These are phyloP conservation scores for Eutrema japonicum DNA, from an alignment of 345 rosid species.

Conservation along the genomic window DNA sequence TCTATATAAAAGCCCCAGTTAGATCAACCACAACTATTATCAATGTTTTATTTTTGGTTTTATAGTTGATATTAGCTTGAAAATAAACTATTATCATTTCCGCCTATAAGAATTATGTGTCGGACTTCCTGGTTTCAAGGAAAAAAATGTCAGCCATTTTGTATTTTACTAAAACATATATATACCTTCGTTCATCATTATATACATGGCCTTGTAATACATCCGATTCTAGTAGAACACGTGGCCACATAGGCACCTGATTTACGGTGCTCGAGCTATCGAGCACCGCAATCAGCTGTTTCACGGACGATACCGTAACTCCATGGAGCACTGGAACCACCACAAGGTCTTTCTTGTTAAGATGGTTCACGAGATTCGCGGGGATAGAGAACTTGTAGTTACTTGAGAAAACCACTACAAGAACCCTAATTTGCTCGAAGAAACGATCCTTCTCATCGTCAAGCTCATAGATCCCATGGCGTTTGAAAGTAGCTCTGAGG, in stretches of 20 bases:
- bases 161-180: neutral
- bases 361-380: conserved; percentile 1
- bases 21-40: no score
- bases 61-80: no score
- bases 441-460: neutral
- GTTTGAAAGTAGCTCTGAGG: conserved; percentile 23
- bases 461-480: conserved; percentile 13
- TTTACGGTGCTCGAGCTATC: neutral
- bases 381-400: neutral
- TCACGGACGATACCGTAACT: neutral
- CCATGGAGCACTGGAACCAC: conserved; percentile 9
- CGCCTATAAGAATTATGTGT: no score
- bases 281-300: neutral
- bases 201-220: neutral
- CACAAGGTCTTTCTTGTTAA: conserved; percentile 7
- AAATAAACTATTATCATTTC: no score
- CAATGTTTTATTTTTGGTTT: no score
- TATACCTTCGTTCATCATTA: conserved; percentile 2
- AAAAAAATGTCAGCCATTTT: neutral
- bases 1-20: neutral
- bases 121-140: no score
- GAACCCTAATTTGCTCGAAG: neutral
- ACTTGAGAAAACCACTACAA: conserved; percentile 19
- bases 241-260: neutral
- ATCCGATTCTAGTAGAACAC: neutral